phyloP scores from a whole-genome alignment of 768 basidiomycete species.

The Brasilioporus rufonigricans region DNA sequence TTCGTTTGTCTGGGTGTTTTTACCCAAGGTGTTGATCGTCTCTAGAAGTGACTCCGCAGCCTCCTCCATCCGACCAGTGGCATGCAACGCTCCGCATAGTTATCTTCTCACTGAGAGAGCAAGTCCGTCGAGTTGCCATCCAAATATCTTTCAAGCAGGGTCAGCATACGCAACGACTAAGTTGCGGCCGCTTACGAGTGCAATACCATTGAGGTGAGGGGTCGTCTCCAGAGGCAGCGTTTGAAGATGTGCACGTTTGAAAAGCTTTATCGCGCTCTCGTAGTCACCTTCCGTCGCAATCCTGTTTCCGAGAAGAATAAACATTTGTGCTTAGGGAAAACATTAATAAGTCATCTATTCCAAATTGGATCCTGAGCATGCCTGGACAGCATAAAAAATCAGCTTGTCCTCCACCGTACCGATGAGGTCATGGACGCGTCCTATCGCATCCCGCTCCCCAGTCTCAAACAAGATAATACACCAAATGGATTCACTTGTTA shows the following conservation, averaged over 20 bases:
- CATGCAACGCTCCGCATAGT: conserved; percentile 12
- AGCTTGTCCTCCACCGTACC: conserved; percentile 9
- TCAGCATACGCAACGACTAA: neutral
- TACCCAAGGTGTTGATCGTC: conserved; percentile 1
- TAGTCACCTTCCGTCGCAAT: conserved; percentile 7
- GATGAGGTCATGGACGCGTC: conserved; percentile 11
- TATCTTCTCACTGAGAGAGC: conserved; percentile 3
- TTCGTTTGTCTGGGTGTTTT: neutral
- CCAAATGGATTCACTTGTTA: neutral
- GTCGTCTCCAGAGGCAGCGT: neutral
- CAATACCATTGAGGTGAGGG: conserved; percentile 8
- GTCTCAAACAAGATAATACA: conserved; percentile 8
- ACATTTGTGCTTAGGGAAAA: conserved; percentile 12
- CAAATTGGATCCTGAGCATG: neutral
- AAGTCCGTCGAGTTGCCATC: conserved; percentile 12
- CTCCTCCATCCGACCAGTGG: conserved; percentile 10
- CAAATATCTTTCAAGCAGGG: conserved; percentile 9
- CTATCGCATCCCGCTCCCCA: conserved; percentile 11
- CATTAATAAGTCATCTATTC: neutral
- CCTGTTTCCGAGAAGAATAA: conserved; percentile 9
- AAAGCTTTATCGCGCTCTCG: conserved; percentile 10
- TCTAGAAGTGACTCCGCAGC: conserved; percentile 11
- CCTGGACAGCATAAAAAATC: conserved; percentile 8
- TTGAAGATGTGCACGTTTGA: conserved; percentile 3
- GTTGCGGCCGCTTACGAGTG: conserved; percentile 4